Percentiles rank a stretch among this genome's conserved stretches.
These are phyloP conservation scores for Solanum infundibuliforme DNA, from an alignment of 257 asterid genomes.

Conservation along the genomic window DNA sequence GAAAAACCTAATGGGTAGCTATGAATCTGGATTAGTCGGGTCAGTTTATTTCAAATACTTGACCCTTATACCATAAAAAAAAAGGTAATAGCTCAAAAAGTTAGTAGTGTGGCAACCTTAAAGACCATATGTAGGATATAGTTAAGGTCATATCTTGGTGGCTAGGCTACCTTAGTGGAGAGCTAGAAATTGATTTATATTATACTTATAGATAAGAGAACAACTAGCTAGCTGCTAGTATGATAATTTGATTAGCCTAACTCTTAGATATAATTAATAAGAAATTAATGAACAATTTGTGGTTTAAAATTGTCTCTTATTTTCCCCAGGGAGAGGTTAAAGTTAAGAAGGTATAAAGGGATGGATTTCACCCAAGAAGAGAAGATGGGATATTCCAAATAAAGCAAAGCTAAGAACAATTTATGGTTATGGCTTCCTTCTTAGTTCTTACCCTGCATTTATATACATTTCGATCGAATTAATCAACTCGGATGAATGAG, in stretches of 20 bases:
- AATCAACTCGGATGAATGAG: conserved; percentile 4
- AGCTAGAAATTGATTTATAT: neutral
- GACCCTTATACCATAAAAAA: neutral
- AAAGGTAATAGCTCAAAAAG: neutral
- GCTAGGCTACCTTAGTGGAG: neutral
- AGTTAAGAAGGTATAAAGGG: neutral
- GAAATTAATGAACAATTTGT: neutral
- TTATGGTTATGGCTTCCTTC: neutral
- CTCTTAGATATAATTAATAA: neutral
- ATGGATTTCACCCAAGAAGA: neutral
- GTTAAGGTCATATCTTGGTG: neutral
- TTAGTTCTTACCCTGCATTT: neutral
- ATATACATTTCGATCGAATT: neutral
- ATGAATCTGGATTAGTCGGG: neutral
- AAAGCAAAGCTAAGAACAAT: neutral
- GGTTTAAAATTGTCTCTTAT: neutral
- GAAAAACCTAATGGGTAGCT: neutral
- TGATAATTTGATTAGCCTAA: neutral
- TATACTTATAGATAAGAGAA: neutral
- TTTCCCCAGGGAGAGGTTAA: neutral
- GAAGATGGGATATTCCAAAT: neutral
- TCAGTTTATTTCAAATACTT: no score
- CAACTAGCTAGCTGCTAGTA: neutral
- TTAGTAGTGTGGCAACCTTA: neutral
- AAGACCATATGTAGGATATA: neutral